phyloP scores from a whole-genome alignment of 768 basidiomycete genomes.

The Sporobolomyces pararoseus region DNA sequence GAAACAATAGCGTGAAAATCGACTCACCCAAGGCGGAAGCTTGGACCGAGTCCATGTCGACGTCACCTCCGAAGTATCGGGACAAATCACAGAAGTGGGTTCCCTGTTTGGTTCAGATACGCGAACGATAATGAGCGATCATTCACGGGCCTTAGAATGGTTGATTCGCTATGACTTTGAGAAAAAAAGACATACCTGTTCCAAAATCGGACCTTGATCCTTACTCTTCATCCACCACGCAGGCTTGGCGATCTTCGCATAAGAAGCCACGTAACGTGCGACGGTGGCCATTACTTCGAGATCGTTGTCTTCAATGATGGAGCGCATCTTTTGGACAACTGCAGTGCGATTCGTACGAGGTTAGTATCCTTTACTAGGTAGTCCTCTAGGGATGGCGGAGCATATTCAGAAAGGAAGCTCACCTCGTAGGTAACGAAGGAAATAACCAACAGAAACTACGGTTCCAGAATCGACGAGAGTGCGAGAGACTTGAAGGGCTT shows the following conservation, averaged over 20 bases:
- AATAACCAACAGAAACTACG: constrained; percentile 44
- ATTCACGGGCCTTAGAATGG: too few relatives aligned
- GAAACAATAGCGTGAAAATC: background rate
- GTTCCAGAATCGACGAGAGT: constrained; percentile 38
- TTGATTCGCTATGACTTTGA: too few relatives aligned
- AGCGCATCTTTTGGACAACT: constrained; percentile 93
- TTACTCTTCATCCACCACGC: constrained; percentile 94
- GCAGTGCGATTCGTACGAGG: constrained; percentile 92
- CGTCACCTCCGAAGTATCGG: constrained; percentile 52
- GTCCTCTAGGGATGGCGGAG: too few relatives aligned
- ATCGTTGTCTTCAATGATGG: constrained; percentile 88
- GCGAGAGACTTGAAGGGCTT: constrained; percentile 31
- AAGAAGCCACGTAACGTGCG: constrained; percentile 88
- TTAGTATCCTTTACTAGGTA: too few relatives aligned
- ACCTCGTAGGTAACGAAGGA: constrained; percentile 42
- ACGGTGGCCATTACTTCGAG: constrained; percentile 93
- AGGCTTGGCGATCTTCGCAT: constrained; percentile 57
- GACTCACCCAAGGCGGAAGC: constrained; percentile 76
- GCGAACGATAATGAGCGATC: too few relatives aligned
- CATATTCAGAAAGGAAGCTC: background rate
- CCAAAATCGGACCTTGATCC: constrained; percentile 64
- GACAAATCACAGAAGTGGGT: constrained; percentile 68
- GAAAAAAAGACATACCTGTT: constrained; percentile 57
- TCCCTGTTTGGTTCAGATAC: constrained; percentile 45
- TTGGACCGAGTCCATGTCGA: constrained; percentile 61